Conservation (phyloP, 352 stramenopile species). For the Globisporangium nunn region DNA sequence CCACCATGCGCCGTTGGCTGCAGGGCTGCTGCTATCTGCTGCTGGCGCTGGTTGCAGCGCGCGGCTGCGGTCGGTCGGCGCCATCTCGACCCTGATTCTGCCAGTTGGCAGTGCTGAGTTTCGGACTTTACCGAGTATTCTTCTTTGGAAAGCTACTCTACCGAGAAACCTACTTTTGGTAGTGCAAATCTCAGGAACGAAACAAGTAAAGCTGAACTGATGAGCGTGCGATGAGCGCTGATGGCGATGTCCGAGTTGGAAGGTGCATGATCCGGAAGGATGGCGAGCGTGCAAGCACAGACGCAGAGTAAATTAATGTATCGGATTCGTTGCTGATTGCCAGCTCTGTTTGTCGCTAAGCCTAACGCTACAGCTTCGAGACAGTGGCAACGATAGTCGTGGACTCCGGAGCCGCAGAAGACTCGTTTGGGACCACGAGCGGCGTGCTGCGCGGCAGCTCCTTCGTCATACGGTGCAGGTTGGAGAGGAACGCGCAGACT, state of each 20-base stretch:
- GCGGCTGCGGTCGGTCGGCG: slow-evolving; percentile 1
- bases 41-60: not conserved
- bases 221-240: no score
- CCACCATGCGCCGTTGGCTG: slow-evolving; percentile 29
- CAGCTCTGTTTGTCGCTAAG: not conserved
- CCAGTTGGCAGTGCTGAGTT: not conserved
- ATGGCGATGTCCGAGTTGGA: no score
- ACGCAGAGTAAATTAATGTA: not conserved
- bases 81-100: not conserved
- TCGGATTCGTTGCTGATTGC: no score
- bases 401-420: not conserved
- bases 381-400: not conserved
- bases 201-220: no score
- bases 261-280: no score
- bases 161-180: no score
- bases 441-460: slow-evolving; percentile 5
- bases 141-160: no score
- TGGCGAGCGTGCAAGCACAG: not conserved
- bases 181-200: no score
- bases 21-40: slow-evolving; percentile 3
- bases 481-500: slow-evolving; percentile 54
- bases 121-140: no score
- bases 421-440: not conserved
- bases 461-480: slow-evolving; percentile 44
- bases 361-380: not conserved